Percentiles rank a stretch among this genome's conserved stretches.
Evolutionary conservation across 2,329 filamentous ascomycete species (phyloP).

Genomic region (Exophiala phaeomuriformis): DNA sequence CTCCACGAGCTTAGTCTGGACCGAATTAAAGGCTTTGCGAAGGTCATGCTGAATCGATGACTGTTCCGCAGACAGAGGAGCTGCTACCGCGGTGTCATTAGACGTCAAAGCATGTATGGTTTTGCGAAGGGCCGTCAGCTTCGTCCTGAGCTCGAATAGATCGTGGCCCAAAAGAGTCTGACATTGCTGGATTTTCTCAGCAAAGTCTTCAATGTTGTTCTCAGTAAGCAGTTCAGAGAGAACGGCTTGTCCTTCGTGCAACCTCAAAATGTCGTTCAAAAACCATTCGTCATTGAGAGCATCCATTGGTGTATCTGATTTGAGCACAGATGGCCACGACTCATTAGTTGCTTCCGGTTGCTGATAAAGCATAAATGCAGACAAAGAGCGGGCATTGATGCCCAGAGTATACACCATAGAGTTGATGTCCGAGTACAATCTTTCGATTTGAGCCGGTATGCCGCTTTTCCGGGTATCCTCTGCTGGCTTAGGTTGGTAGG

Average conservation of each 20-base stretch:
- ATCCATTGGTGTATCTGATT: conserved; percentile 50
- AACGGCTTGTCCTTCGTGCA: conserved; percentile 59
- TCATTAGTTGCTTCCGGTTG: conserved; percentile 44
- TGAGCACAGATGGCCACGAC: conserved; percentile 40
- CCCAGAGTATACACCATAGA: conserved; percentile 92
- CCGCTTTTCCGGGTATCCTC: conserved; percentile 39
- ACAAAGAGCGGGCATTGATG: conserved; percentile 66
- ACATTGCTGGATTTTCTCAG: conserved; percentile 61
- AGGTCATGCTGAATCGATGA: conserved; percentile 76
- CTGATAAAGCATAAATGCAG: conserved; percentile 49
- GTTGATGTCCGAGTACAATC: conserved; percentile 46
- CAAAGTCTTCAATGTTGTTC: conserved; percentile 60
- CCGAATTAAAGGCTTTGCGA: conserved; percentile 63
- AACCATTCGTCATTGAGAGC: conserved; percentile 69
- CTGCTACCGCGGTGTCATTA: conserved; percentile 58
- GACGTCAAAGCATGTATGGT: conserved; percentile 65
- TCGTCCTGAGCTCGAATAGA: conserved; percentile 62
- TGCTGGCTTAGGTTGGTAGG: conserved; percentile 42
- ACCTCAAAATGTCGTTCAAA: conserved; percentile 64
- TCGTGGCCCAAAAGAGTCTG: conserved; percentile 60
- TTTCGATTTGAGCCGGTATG: conserved; percentile 45
- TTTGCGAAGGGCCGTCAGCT: conserved; percentile 70
- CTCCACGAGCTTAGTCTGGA: conserved; percentile 67
- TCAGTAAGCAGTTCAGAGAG: conserved; percentile 59
- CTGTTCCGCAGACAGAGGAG: conserved; percentile 79